Conservation (phyloP, 2,329 filamentous ascomycete genomes). For the Xylariaceae sp. region DNA sequence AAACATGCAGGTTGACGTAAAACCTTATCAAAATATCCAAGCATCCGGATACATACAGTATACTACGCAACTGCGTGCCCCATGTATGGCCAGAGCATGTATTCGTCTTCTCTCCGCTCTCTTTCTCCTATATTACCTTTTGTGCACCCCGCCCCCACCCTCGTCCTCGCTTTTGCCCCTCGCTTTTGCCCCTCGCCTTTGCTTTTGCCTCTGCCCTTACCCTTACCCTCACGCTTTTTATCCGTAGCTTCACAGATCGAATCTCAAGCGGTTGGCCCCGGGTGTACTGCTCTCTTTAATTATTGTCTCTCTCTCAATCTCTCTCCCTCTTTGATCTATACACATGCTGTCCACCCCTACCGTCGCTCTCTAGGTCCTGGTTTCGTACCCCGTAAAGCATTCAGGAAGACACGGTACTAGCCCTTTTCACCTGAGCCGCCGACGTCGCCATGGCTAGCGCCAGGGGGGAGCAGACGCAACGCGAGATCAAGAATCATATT, state of each 20-base stretch:
- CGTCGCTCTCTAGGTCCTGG: not conserved
- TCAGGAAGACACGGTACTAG: not conserved
- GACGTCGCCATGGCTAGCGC: constrained; percentile 41
- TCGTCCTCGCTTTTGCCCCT: not conserved
- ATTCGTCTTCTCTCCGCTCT: not conserved
- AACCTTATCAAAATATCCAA: constrained; percentile 17
- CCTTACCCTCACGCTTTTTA: not conserved
- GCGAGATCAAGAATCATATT: constrained; percentile 89
- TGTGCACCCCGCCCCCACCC: not conserved
- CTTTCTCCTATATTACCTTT: not conserved
- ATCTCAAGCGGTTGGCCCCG: constrained; percentile 5
- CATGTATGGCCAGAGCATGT: not conserved
- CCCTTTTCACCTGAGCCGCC: constrained; percentile 1
- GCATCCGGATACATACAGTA: not conserved
- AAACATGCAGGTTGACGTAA: constrained; percentile 19
- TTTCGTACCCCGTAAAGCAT: not conserved
- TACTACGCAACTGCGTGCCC: not conserved
- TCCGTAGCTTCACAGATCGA: constrained; percentile 5
- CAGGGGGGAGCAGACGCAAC: constrained; percentile 38
- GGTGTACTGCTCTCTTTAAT: too few relatives aligned
- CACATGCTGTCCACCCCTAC: not conserved
- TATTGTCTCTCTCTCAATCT: constrained; percentile 2
- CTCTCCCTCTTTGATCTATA: constrained; percentile 1
- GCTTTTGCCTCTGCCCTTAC: not conserved
- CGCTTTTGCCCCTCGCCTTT: not conserved